A percentile compares a stretch with the other conserved stretches of the same genome.
These are phyloP conservation scores for Leccinum ochraceum DNA, from an alignment of 768 basidiomycete genomes.

Conservation along the genomic window DNA sequence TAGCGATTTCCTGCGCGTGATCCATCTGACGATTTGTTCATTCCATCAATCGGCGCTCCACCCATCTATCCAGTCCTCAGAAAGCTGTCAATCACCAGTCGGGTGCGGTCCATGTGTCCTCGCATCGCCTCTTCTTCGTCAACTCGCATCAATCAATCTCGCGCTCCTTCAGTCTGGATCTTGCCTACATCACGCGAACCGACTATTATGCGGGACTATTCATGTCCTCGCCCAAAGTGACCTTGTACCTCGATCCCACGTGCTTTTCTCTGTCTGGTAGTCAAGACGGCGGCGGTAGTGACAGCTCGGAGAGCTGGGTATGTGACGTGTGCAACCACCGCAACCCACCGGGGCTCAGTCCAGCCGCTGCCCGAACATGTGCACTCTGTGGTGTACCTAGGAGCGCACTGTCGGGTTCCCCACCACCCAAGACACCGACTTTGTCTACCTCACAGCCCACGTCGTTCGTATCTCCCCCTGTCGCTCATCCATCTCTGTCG, in stretches of 20 bases:
- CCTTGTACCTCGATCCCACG: conserved; percentile 58
- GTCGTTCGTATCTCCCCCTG: conserved; percentile 36
- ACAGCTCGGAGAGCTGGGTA: conserved; percentile 65
- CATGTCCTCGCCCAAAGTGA: conserved; percentile 87
- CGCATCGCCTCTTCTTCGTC: conserved; percentile 85
- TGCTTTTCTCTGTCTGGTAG: conserved; percentile 24
- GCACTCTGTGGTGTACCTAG: conserved; percentile 81
- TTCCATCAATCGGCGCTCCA: conserved; percentile 34
- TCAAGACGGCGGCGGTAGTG: conserved; percentile 33
- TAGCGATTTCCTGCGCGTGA: conserved; percentile 18
- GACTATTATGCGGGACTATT: conserved; percentile 91
- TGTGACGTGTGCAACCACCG: conserved; percentile 88
- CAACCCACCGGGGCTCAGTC: conserved; percentile 77
- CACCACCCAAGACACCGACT: conserved; percentile 33
- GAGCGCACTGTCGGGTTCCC: conserved; percentile 32
- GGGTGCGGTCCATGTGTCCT: conserved; percentile 72
- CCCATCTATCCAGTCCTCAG: conserved; percentile 55
- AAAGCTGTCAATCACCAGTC: conserved; percentile 80
- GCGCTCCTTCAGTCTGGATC: conserved; percentile 67
- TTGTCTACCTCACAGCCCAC: conserved; percentile 43
- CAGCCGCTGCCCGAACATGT: conserved; percentile 68
- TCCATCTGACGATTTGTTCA: conserved; percentile 17
- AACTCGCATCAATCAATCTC: conserved; percentile 48
- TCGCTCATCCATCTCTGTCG: conserved; percentile 20
- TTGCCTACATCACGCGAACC: conserved; percentile 68